phyloP scores from a whole-genome alignment of 2,329 filamentous ascomycete genomes.

The Aspergillus sojae region DNA sequence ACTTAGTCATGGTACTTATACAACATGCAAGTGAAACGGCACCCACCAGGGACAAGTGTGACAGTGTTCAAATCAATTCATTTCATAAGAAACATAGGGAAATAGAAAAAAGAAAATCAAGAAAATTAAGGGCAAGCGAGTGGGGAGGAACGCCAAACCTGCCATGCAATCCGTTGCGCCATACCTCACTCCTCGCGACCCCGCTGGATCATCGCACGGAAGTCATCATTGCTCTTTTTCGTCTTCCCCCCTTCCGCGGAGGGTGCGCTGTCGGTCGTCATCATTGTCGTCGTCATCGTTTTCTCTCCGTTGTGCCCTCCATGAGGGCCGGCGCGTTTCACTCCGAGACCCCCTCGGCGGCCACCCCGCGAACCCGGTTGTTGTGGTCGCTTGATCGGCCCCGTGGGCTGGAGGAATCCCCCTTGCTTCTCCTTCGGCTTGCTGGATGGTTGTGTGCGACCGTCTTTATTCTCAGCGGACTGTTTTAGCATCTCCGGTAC shows the following conservation, averaged over 20 bases:
- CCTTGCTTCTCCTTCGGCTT: constrained; percentile 39
- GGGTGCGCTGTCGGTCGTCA: constrained; percentile 23
- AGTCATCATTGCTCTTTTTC: constrained; percentile 61
- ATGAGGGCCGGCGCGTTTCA: constrained; percentile 41
- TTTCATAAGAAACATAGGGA: constrained; percentile 9
- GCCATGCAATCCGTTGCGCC: constrained; percentile 27
- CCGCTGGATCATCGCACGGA: constrained; percentile 56
- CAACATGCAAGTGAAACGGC: constrained; percentile 13
- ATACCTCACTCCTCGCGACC: constrained; percentile 32
- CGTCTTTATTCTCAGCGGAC: constrained; percentile 44
- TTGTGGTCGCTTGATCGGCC: constrained; percentile 48
- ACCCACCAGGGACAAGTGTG: constrained; percentile 8
- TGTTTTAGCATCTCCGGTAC: constrained; percentile 54
- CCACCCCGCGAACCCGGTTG: constrained; percentile 47
- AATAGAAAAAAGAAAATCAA: constrained; percentile 12
- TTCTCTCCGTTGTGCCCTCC: constrained; percentile 27
- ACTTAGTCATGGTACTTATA: constrained; percentile 9
- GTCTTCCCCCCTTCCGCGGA: constrained; percentile 26
- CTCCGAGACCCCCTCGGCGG: constrained; percentile 52
- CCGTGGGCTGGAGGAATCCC: constrained; percentile 33
- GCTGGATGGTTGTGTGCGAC: constrained; percentile 32
- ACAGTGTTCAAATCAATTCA: background rate
- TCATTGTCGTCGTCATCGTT: constrained; percentile 26
- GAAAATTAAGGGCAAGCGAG: constrained; percentile 8
- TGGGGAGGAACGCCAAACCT: constrained; percentile 28